phyloP scores from a whole-genome alignment of 2,329 filamentous ascomycete genomes.

The Metarhizium guizhouense region DNA sequence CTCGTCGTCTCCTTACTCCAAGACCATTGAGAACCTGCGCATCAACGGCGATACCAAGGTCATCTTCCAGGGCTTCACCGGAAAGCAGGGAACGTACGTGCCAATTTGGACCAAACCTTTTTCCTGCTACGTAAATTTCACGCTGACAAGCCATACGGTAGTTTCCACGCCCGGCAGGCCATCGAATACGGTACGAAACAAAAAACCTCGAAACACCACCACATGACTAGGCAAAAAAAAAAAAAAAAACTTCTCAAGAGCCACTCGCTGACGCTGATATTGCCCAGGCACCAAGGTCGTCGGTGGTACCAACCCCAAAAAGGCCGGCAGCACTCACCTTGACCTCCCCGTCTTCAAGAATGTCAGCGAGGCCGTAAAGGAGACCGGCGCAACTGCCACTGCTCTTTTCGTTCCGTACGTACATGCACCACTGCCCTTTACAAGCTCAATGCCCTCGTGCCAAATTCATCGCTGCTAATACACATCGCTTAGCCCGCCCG shows the following conservation, averaged over 20 bases:
- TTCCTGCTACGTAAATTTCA: not conserved
- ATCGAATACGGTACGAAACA: constrained; percentile 82
- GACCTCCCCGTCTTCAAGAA: constrained; percentile 87
- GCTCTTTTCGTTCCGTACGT: constrained; percentile 92
- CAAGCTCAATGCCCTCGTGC: constrained; percentile 6
- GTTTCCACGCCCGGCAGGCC: constrained; percentile 94
- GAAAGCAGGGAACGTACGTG: constrained; percentile 87
- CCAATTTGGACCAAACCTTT: not conserved
- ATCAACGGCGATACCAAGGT: constrained; percentile 93
- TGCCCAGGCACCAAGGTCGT: constrained; percentile 83
- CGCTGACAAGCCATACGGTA: constrained; percentile 28
- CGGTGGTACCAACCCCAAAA: constrained; percentile 98
- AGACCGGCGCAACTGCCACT: constrained; percentile 83
- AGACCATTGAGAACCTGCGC: constrained; percentile 77
- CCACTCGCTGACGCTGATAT: constrained; percentile 13
- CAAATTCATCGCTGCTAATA: constrained; percentile 8
- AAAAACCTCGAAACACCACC: constrained; percentile 9
- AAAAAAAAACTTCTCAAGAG: not conserved
- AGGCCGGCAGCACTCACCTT: constrained; percentile 85
- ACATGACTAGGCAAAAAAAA: not conserved
- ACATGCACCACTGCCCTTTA: not conserved
- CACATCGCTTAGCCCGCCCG: constrained; percentile 59
- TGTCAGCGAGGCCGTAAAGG: constrained; percentile 79
- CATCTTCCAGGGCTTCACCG: constrained; percentile 94
- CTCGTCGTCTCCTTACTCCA: constrained; percentile 57